Conservation (phyloP, 352 stramenopile genomes). For the Globisporangium carolinianum region DNA sequence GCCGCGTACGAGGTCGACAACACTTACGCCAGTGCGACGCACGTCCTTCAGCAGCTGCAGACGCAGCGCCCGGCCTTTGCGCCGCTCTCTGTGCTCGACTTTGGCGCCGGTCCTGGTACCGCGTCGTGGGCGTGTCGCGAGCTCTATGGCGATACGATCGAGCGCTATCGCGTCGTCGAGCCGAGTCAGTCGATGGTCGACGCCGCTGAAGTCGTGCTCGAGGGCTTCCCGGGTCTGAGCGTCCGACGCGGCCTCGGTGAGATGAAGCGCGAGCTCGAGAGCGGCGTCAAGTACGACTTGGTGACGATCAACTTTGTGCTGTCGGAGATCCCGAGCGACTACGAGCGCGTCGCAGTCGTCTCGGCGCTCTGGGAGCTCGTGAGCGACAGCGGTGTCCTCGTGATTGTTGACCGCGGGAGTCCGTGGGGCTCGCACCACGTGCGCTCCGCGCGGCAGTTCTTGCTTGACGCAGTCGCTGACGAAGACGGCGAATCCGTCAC, state of each 20-base stretch:
- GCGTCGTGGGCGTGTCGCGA: slow-evolving; percentile 71
- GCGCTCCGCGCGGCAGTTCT: slow-evolving; percentile 79
- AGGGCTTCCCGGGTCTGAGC: slow-evolving; percentile 69
- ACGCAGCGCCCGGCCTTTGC: slow-evolving; percentile 43
- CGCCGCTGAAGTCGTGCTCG: slow-evolving; percentile 58
- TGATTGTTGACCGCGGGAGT: slow-evolving; percentile 76
- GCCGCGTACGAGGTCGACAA: slow-evolving; percentile 69
- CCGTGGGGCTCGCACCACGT: slow-evolving; percentile 80
- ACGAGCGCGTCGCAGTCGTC: slow-evolving; percentile 68
- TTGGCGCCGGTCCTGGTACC: slow-evolving; percentile 66
- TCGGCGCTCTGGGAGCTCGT: slow-evolving; percentile 78
- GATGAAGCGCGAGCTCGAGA: slow-evolving; percentile 69
- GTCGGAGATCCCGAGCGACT: slow-evolving; percentile 79
- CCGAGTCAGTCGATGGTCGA: slow-evolving; percentile 85
- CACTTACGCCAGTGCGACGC: slow-evolving; percentile 58
- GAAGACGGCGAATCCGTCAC: slow-evolving; percentile 21
- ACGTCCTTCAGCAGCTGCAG: slow-evolving; percentile 64
- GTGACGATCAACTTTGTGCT: slow-evolving; percentile 72
- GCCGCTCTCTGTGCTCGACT: slow-evolving; percentile 69
- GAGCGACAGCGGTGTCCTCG: slow-evolving; percentile 59
- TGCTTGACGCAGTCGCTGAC: slow-evolving; percentile 62
- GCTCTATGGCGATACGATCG: slow-evolving; percentile 54
- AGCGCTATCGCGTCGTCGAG: slow-evolving; percentile 69
- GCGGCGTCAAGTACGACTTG: slow-evolving; percentile 69
- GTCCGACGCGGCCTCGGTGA: slow-evolving; percentile 64